Conservation (phyloP, 805 yeast species). For the Kuraishia borneana region DNA sequence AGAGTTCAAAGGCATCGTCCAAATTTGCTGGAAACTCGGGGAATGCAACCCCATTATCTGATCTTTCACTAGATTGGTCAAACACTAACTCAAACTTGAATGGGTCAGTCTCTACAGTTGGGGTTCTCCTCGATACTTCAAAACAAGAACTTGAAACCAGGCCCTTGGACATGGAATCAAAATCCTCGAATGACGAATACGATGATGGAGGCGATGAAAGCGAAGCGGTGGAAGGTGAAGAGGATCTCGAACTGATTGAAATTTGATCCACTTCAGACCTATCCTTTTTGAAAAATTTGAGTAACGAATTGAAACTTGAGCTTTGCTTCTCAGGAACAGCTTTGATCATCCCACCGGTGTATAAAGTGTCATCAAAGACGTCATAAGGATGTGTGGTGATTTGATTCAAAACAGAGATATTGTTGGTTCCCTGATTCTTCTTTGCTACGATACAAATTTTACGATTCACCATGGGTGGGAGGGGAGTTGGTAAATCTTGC, state of each 20-base stretch:
- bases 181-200: slow-evolving; percentile 3
- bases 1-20: not conserved
- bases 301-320: slow-evolving; percentile 10
- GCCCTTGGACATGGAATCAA: not conserved
- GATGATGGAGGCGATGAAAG: slow-evolving; percentile 17
- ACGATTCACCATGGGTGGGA: slow-evolving; percentile 32
- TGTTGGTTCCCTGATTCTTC: slow-evolving; percentile 3
- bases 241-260: slow-evolving; percentile 15
- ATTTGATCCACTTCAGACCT: not conserved
- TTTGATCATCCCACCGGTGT: slow-evolving; percentile 18
- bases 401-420: not conserved
- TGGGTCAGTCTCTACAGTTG: slow-evolving; percentile 9
- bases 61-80: too few species aligned
- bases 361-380: slow-evolving; percentile 55
- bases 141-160: not conserved
- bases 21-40: not conserved
- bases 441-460: slow-evolving; percentile 32
- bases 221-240: slow-evolving; percentile 17
- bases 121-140: slow-evolving; percentile 6
- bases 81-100: slow-evolving; percentile 16
- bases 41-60: not conserved
- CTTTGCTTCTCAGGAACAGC: not conserved
- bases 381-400: slow-evolving; percentile 50
- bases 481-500: slow-evolving; percentile 8
- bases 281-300: slow-evolving; percentile 13